Evolutionary conservation across 805 yeast genomes (phyloP).

Genomic region (Zygosaccharomyces bailii): DNA sequence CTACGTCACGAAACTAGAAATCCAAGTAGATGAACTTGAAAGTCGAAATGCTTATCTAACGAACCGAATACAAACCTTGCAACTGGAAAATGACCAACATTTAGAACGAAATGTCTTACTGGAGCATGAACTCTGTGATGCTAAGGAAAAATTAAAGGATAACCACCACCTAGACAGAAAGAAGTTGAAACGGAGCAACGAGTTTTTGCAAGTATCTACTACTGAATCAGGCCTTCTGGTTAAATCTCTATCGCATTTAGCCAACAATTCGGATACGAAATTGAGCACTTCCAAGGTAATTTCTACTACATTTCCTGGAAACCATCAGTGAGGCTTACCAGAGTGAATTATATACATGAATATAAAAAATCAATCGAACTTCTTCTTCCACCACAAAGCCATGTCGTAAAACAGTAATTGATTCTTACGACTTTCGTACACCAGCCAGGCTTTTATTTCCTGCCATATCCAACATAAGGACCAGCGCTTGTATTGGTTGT

Average conservation of each 20-base stretch:
- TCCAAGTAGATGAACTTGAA: conserved; percentile 22
- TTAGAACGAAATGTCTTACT: conserved; percentile 23
- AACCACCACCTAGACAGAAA: conserved; percentile 2
- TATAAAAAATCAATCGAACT: conserved; percentile 7
- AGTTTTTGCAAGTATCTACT: conserved; percentile 13
- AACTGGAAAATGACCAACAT: conserved; percentile 17
- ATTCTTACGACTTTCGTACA: conserved; percentile 29
- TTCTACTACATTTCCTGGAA: conserved; percentile 9
- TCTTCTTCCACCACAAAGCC: conserved; percentile 30
- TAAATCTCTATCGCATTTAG: conserved; percentile 6
- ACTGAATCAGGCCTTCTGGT: conserved; percentile 12
- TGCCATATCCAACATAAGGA: conserved; percentile 25
- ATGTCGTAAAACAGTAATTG: conserved; percentile 31
- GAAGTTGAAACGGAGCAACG: conserved; percentile 4
- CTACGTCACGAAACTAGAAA: conserved; percentile 17
- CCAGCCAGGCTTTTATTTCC: conserved; percentile 28
- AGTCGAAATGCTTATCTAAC: conserved; percentile 15
- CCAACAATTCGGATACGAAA: conserved; percentile 8
- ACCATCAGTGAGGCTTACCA: neutral
- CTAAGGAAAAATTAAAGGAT: conserved; percentile 5
- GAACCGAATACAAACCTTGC: conserved; percentile 9
- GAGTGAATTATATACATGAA: conserved; percentile 12
- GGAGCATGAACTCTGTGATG: conserved; percentile 21
- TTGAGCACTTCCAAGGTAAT: conserved; percentile 9
- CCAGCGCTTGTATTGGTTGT: conserved; percentile 22